Evolutionary conservation across 768 basidiomycete species (phyloP).

Genomic region (Xerocomus spinulosus): DNA sequence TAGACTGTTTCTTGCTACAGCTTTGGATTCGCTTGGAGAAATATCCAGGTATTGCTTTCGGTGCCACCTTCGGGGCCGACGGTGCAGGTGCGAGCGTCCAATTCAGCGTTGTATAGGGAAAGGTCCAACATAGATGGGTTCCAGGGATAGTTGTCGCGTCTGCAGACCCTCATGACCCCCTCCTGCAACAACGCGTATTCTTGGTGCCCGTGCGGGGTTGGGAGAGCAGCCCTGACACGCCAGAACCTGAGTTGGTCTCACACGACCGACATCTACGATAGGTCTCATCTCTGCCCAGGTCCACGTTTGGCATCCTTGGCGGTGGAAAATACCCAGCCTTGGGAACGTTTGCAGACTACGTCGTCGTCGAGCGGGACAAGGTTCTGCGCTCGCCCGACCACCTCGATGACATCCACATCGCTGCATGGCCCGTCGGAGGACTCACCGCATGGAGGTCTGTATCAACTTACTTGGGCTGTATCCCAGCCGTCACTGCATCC

Average conservation of each 20-base stretch:
- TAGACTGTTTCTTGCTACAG: conserved; percentile 32
- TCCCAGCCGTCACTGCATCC: background rate
- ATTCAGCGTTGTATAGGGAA: background rate
- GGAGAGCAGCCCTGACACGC: conserved; percentile 58
- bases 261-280: too few relatives aligned
- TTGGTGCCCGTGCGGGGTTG: conserved; percentile 76
- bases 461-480: background rate
- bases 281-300: conserved; percentile 1
- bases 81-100: conserved; percentile 53
- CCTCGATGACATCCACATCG: conserved; percentile 60
- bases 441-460: conserved; percentile 80
- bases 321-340: conserved; percentile 47
- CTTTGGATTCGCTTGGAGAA: conserved; percentile 68
- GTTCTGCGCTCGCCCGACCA: conserved; percentile 64
- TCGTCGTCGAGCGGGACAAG: conserved; percentile 66
- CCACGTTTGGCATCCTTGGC: conserved; percentile 66
- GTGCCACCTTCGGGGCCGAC: conserved; percentile 63
- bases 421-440: conserved; percentile 75
- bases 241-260: conserved; percentile 53
- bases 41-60: conserved; percentile 61
- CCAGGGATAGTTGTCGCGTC: conserved; percentile 63
- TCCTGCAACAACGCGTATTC: conserved; percentile 65
- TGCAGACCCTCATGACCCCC: conserved; percentile 45
- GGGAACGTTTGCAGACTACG: conserved; percentile 75
- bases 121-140: background rate